These are phyloP conservation scores for Rhodotorula sp. DNA, from an alignment of 1,284 basidiomycete species.

Conservation along the genomic window DNA sequence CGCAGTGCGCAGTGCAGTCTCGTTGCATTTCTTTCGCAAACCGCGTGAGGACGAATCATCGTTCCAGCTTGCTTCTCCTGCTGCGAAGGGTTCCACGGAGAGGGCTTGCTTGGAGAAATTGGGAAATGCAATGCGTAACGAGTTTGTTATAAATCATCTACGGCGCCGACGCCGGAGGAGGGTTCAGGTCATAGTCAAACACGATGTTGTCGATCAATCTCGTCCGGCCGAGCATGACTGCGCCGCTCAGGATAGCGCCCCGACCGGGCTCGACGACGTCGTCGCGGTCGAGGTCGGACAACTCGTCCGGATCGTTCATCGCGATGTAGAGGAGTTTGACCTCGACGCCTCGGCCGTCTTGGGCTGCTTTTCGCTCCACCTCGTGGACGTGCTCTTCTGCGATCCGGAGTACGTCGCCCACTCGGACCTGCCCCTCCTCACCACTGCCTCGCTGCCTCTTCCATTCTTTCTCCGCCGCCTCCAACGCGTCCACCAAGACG, in stretches of 20 bases:
- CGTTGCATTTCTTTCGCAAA: too few species aligned
- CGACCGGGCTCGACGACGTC: constrained; percentile 58
- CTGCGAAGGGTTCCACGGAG: too few species aligned
- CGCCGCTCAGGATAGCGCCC: not conserved
- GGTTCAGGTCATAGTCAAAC: constrained; percentile 53
- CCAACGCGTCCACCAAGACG: constrained; percentile 68
- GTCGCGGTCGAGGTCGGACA: constrained; percentile 56
- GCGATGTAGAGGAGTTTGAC: constrained; percentile 80
- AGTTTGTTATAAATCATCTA: not conserved
- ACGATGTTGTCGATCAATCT: constrained; percentile 91
- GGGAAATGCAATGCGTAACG: too few species aligned
- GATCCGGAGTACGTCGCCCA: constrained; percentile 9
- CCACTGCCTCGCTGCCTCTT: constrained; percentile 47
- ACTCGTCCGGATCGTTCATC: constrained; percentile 76
- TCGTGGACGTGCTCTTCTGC: constrained; percentile 10
- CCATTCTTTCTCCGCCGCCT: constrained; percentile 61
- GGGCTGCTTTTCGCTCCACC: constrained; percentile 7
- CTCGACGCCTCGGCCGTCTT: constrained; percentile 54
- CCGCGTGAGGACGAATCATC: too few species aligned
- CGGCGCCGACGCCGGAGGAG: not conserved
- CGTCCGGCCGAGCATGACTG: constrained; percentile 72
- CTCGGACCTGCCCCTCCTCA: constrained; percentile 35
- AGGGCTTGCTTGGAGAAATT: too few species aligned
- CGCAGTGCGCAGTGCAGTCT: too few species aligned
- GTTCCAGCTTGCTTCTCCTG: too few species aligned